phyloP scores from a whole-genome alignment of 495 filamentous ascomycete species.

The Aspergillus haitiensis region DNA sequence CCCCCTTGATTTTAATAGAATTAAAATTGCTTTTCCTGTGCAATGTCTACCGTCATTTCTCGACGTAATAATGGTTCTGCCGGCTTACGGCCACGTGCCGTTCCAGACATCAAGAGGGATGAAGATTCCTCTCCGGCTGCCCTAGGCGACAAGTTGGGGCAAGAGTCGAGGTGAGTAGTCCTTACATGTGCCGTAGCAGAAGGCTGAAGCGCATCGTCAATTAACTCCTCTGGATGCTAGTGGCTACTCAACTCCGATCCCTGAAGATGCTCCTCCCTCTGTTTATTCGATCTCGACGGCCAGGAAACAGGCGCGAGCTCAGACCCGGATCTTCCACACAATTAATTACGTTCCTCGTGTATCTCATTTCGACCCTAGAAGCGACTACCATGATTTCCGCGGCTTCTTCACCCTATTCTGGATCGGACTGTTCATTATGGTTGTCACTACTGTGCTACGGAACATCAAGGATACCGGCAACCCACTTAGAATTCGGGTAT shows the following conservation, averaged over 20 bases:
- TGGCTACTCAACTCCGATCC: constrained; percentile 84
- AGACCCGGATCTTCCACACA: constrained; percentile 89
- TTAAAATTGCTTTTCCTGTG: neutral
- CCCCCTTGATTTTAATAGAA: constrained; percentile 15
- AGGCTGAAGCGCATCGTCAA: neutral
- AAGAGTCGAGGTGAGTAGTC: constrained; percentile 34
- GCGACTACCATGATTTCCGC: constrained; percentile 90
- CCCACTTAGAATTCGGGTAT: constrained; percentile 78
- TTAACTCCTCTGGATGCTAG: constrained; percentile 42
- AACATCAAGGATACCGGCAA: constrained; percentile 94
- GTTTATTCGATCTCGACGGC: constrained; percentile 80
- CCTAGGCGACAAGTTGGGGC: constrained; percentile 27
- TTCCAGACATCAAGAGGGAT: constrained; percentile 27
- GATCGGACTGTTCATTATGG: constrained; percentile 96
- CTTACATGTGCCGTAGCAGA: neutral
- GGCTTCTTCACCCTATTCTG: constrained; percentile 98
- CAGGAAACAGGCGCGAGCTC: constrained; percentile 80
- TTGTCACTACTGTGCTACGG: constrained; percentile 83
- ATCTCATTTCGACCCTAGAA: constrained; percentile 91
- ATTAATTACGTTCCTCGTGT: constrained; percentile 90
- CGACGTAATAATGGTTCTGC: constrained; percentile 28
- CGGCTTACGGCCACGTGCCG: constrained; percentile 36
- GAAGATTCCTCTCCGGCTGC: constrained; percentile 29
- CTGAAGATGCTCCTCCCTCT: constrained; percentile 88
- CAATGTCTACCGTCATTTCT: constrained; percentile 41